A percentile compares a stretch with the other conserved stretches of the same genome.
phyloP scores from a whole-genome alignment of 768 basidiomycete species.

The Russula brevipes region DNA sequence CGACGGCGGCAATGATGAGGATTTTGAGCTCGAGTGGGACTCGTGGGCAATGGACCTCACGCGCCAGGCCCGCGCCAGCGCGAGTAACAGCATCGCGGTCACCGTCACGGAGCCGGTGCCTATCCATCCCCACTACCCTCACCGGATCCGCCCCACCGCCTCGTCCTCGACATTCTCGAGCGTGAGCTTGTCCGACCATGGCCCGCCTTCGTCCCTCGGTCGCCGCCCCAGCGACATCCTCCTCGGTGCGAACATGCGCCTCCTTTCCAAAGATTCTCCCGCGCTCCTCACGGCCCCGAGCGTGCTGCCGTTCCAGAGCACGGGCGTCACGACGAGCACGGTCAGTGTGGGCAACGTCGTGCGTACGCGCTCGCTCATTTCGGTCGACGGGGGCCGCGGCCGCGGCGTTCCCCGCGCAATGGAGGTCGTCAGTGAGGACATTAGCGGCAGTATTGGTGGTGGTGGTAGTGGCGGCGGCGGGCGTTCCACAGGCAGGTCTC shows the following conservation, averaged over 20 bases:
- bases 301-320: conserved; percentile 19
- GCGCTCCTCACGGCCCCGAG: conserved; percentile 23
- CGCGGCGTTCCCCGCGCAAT: conserved; percentile 24
- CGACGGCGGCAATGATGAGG: conserved; percentile 13
- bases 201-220: neutral
- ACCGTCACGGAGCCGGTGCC: neutral
- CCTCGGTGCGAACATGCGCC: conserved; percentile 5
- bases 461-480: neutral
- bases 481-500: neutral
- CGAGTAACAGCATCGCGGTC: neutral
- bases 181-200: neutral
- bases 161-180: conserved; percentile 12
- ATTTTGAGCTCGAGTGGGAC: conserved; percentile 29
- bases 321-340: conserved; percentile 25
- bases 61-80: conserved; percentile 15
- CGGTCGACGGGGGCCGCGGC: conserved; percentile 16
- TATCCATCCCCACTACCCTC: neutral
- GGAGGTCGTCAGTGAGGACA: conserved; percentile 10
- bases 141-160: neutral
- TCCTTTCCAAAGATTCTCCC: conserved; percentile 17
- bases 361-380: conserved; percentile 22
- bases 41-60: conserved; percentile 27
- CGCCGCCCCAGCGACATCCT: neutral
- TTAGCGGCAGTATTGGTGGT: too few relatives aligned
- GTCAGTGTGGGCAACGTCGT: conserved; percentile 23